Evolutionary conservation across 192 early-diverging fungal genomes (phyloP), one percentile per base, ranked within the genome.

Genomic region (Funneliformis mosseae): DNA sequence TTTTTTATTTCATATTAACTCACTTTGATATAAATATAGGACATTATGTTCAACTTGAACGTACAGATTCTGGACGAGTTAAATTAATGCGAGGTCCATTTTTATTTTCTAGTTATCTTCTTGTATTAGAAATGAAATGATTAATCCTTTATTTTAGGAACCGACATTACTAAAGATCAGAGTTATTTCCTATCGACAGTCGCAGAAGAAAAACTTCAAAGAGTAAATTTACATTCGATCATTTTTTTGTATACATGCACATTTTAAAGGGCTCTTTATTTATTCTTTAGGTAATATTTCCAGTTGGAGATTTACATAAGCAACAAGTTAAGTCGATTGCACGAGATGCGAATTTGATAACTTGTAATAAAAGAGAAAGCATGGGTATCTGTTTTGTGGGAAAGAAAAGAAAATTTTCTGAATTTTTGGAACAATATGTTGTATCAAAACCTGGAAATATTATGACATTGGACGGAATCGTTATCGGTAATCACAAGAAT

Each of bases 341-440:
- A 1, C 23, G 74, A 1, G 79, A 85, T 16, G 59, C 83, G 5
- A 87, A 89, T 1, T 85, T 99, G 16, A 67, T 80, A 5, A 91
- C 92, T 0, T 86, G 91, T 0, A 85, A 85, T 45, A 94, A 95
- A 83, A 86, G 84, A 67, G 97, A 99, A 82, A 96, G 94, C 81
- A 97, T 97, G 95, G 97, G 97, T 0, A 95, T 99, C 23, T 99
- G 97, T 75, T 97, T 99, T 89, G 91, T 99, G 5, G 96, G 96
- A 8, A 92, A 96, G 79, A 88, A 92, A 3, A 86, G 86, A 1
- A 82, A 84, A 38, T 99, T 96, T 85, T 88, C 92, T 7, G 88
- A 91, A 21, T 97, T 99, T 77, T 76, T 96, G 45, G 88, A 85
- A 82, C 80, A 88, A 83, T 86, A 83, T 59, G 33, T 85, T 68